Base-by-base conservation (phyloP, 129 eudicot genomes). In the Centrapalus pauciflorus region DNA sequence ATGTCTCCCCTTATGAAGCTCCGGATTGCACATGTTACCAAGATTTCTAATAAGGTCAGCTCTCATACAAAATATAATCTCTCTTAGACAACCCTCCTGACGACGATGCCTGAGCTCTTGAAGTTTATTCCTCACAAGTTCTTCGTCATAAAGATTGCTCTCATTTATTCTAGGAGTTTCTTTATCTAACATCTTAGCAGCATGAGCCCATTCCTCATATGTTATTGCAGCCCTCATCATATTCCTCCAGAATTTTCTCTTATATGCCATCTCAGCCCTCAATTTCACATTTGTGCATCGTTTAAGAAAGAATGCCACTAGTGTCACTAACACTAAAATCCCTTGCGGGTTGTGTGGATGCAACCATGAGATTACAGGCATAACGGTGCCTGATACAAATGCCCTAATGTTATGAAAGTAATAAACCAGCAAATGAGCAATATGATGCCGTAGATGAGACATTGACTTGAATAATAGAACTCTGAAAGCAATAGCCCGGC, bases 271-370 rank as follows among this genome's bases (percentile, higher is more conserved):
- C 61, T 85, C 96, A 3, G 96, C 97, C 61, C 70, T 85, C 56
- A 10, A 33, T 61, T 87, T 91, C 37, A 91, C 89, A 72, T 85
- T 82, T 1, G 97, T 85, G 78, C 80, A 85, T 1, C 96, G 81
- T 57, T 75, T 87, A 45, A 91, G 64, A 46, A 88, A 67, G 67
- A 91, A 87, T 6, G 95, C 95, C 38, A 87, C 77, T 17, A 91
- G 13, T 0, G 85, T 79, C 40, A 91, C 90, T 75, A 91, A 64
- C 30, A 78, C 66, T 51, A 91, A 72, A 41, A 91, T 87, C 75
- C 97, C 97, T 76, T 87, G 97, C 49, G 97, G 97, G 46, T 91
- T 85, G 8, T 96, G 84, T 3, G 97, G 97, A 73, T 87, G 97
- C 41, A 91, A 56, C 90, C 94, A 85, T 4, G 96, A 81, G 51